Conservation (phyloP, 306 rosid genomes). For the Vicia sativa region DNA sequence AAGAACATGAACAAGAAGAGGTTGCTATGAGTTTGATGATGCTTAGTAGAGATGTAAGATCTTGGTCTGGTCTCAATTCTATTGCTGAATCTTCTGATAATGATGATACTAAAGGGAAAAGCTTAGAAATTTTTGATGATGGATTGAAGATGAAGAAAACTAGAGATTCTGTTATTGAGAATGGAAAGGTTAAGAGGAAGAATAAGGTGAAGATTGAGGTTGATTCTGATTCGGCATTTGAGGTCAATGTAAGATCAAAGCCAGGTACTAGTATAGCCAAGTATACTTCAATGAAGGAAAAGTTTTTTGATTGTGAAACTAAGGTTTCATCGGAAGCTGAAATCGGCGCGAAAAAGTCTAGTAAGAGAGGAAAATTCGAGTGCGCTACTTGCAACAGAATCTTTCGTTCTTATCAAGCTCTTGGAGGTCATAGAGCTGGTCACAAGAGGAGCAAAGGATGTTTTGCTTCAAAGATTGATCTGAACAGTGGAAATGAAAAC, state of each 20-base stretch:
- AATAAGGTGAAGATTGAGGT: slow-evolving; percentile 20
- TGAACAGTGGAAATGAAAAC: slow-evolving; percentile 59
- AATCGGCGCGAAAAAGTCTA: slow-evolving; percentile 37
- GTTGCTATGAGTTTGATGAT: slow-evolving; percentile 87
- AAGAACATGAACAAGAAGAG: slow-evolving; percentile 71
- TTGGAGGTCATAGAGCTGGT: slow-evolving; percentile 94
- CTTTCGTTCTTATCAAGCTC: slow-evolving; percentile 85
- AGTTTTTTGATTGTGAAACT: slow-evolving; percentile 38
- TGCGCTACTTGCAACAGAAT: slow-evolving; percentile 72
- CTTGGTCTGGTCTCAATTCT: slow-evolving; percentile 56
- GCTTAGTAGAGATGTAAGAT: slow-evolving; percentile 71
- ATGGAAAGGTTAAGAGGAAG: slow-evolving; percentile 32
- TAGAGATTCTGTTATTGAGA: slow-evolving; percentile 32
- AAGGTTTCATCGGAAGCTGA: slow-evolving; percentile 45
- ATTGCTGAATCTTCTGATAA: slow-evolving; percentile 64
- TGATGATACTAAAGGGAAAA: slow-evolving; percentile 30
- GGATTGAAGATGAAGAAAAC: slow-evolving; percentile 26
- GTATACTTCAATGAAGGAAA: slow-evolving; percentile 53
- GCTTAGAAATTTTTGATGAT: slow-evolving; percentile 38
- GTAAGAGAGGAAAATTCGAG: slow-evolving; percentile 66
- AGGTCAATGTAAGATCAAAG: slow-evolving; percentile 39
- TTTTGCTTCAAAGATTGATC: slow-evolving; percentile 53
- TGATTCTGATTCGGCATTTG: slow-evolving; percentile 36
- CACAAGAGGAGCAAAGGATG: slow-evolving; percentile 67
- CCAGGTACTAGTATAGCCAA: slow-evolving; percentile 33